Evolutionary conservation across 2,329 filamentous ascomycete genomes (phyloP).

Genomic region (Cytospora piceae): DNA sequence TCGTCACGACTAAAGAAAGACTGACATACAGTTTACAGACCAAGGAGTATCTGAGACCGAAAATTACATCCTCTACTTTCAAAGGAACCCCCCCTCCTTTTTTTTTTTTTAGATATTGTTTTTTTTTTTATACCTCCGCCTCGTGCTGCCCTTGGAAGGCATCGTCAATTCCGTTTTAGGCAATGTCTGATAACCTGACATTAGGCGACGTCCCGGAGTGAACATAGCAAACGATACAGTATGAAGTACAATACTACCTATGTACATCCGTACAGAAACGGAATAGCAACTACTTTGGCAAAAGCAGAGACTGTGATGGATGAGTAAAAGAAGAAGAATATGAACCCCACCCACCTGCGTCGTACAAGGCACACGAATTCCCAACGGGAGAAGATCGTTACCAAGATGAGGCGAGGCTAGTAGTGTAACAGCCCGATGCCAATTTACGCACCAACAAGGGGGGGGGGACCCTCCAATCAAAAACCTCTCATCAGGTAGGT

Average conservation of each 20-base stretch:
- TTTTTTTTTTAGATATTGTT: no score
- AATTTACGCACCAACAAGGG: neutral
- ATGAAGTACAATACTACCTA: no score
- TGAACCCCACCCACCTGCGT: constrained; percentile 8
- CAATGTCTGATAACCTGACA: neutral
- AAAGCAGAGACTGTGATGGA: neutral
- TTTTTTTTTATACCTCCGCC: constrained; percentile 14
- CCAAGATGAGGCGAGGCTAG: constrained; percentile 19
- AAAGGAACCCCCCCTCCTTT: no score
- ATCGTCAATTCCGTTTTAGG: neutral
- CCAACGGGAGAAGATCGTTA: neutral
- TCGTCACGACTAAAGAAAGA: neutral
- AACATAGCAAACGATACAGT: neutral
- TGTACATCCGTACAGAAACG: no score
- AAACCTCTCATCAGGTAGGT: neutral
- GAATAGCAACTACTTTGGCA: neutral
- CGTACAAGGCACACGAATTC: constrained; percentile 5
- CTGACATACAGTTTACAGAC: neutral
- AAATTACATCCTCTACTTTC: neutral
- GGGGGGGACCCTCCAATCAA: neutral
- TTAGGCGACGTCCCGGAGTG: neutral
- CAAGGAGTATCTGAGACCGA: neutral
- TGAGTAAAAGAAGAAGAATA: neutral
- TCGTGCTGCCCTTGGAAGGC: neutral
- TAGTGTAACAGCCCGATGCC: constrained; percentile 1